These are phyloP conservation scores for Blastobotrys terrestris DNA, from an alignment of 805 yeast species.

Conservation along the genomic window DNA sequence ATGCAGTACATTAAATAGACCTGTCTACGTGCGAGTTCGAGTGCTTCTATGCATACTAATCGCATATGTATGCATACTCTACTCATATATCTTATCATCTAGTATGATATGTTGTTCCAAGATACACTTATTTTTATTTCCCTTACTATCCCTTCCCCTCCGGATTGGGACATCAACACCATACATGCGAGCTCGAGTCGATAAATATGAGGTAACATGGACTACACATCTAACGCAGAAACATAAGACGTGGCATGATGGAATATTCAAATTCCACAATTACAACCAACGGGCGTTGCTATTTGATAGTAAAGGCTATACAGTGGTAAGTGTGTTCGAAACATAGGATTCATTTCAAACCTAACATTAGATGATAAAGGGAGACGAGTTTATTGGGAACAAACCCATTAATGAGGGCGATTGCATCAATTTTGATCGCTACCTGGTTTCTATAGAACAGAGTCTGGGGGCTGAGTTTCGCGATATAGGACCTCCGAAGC, in stretches of 20 bases:
- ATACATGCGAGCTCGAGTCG: constrained; percentile 9
- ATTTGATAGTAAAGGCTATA: constrained; percentile 23
- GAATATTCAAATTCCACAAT: constrained; percentile 23
- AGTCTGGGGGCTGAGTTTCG: neutral
- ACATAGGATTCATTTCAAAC: no score
- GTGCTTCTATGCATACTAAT: no score
- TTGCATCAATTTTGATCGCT: neutral
- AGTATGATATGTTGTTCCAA: no score
- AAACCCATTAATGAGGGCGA: neutral
- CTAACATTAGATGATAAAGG: no score
- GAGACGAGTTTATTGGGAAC: neutral
- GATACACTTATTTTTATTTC: no score
- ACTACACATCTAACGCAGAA: constrained; percentile 32
- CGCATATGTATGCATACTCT: no score
- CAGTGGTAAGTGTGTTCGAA: neutral
- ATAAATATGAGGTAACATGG: constrained; percentile 28
- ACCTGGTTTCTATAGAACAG: neutral
- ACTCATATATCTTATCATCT: no score
- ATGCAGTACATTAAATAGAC: neutral
- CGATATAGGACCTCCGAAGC: neutral
- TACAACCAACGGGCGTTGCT: constrained; percentile 25
- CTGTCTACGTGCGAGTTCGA: no score
- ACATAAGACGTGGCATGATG: constrained; percentile 34
- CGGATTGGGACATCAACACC: neutral
- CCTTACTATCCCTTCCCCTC: neutral